A percentile compares a stretch with the other conserved stretches of the same genome.
Evolutionary conservation across 306 rosid genomes (phyloP).

Genomic region (Oemleria cerasiformis): DNA sequence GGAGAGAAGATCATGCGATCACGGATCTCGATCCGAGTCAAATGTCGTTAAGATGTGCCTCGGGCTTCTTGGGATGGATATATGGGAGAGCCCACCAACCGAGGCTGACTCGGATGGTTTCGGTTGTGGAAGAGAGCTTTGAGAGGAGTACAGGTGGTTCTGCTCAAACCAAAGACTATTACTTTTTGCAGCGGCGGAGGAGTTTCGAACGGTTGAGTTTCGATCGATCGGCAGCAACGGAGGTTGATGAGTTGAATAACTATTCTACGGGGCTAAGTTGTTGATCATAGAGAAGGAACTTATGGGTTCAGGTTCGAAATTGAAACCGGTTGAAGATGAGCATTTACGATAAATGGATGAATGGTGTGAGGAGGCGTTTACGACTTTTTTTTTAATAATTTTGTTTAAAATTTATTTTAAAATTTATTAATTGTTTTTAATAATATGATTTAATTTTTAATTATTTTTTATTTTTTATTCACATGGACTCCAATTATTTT

Average conservation of each 20-base stretch:
- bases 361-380: too few relatives aligned
- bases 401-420: too few relatives aligned
- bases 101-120: conserved; percentile 58
- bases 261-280: conserved; percentile 86
- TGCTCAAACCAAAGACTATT: conserved; percentile 72
- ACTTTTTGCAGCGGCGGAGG: conserved; percentile 58
- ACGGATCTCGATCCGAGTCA: conserved; percentile 72
- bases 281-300: conserved; percentile 60
- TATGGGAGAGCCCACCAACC: conserved; percentile 52
- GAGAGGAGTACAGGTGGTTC: conserved; percentile 77
- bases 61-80: conserved; percentile 96
- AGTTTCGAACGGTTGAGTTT: too few relatives aligned
- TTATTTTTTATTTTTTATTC: too few relatives aligned
- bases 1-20: conserved; percentile 84
- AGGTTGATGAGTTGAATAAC: conserved; percentile 74
- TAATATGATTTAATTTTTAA: too few relatives aligned
- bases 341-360: too few relatives aligned
- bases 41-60: conserved; percentile 63
- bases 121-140: conserved; percentile 40
- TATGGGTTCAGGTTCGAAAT: conserved; percentile 33
- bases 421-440: too few relatives aligned
- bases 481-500: too few relatives aligned
- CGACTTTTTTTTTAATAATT: too few relatives aligned
- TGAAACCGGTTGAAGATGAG: conserved; percentile 35
- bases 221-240: conserved; percentile 57